A percentile compares a stretch with the other conserved stretches of the same genome.
phyloP scores from a whole-genome alignment of 495 filamentous ascomycete genomes.

The Mytilinidion resinicola region DNA sequence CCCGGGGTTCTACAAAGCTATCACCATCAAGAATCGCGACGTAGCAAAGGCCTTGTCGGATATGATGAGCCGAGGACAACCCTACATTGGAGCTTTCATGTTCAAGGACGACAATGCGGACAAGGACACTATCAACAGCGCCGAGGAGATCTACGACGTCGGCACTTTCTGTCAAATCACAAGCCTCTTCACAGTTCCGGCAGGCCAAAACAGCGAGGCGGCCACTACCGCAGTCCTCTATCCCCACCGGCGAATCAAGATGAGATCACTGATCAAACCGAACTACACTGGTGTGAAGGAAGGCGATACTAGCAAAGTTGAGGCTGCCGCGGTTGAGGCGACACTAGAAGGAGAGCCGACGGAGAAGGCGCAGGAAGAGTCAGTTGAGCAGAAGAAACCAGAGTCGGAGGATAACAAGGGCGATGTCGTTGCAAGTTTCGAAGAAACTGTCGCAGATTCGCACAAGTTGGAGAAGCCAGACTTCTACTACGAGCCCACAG shows the following conservation, averaged over 20 bases:
- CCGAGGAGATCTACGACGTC: slow-evolving; percentile 86
- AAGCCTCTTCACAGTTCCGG: slow-evolving; percentile 67
- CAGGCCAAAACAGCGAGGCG: slow-evolving; percentile 52
- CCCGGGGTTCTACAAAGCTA: slow-evolving; percentile 97
- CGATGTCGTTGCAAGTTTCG: slow-evolving; percentile 95
- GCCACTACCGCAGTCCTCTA: slow-evolving; percentile 91
- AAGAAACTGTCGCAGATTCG: slow-evolving; percentile 58
- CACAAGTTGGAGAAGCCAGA: slow-evolving; percentile 30
- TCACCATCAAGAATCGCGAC: slow-evolving; percentile 86
- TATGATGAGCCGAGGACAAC: slow-evolving; percentile 96
- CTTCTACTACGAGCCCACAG: slow-evolving; percentile 69
- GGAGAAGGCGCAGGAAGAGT: no score
- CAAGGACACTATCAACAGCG: slow-evolving; percentile 79
- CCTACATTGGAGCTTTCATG: slow-evolving; percentile 93
- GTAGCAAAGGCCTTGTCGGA: slow-evolving; percentile 88
- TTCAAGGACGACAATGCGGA: slow-evolving; percentile 94
- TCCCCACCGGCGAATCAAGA: slow-evolving; percentile 88
- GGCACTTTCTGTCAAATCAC: slow-evolving; percentile 98
- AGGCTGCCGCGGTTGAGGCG: slow-evolving; percentile 26
- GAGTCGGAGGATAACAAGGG: slow-evolving; percentile 64
- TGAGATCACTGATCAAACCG: slow-evolving; percentile 72
- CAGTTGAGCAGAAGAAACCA: slow-evolving; percentile 46
- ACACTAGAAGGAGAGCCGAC: slow-evolving; percentile 34
- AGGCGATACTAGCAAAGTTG: slow-evolving; percentile 36
- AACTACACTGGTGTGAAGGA: slow-evolving; percentile 30